Base-by-base conservation (phyloP, 768 basidiomycete genomes). In the Termitomyces sp. region DNA sequence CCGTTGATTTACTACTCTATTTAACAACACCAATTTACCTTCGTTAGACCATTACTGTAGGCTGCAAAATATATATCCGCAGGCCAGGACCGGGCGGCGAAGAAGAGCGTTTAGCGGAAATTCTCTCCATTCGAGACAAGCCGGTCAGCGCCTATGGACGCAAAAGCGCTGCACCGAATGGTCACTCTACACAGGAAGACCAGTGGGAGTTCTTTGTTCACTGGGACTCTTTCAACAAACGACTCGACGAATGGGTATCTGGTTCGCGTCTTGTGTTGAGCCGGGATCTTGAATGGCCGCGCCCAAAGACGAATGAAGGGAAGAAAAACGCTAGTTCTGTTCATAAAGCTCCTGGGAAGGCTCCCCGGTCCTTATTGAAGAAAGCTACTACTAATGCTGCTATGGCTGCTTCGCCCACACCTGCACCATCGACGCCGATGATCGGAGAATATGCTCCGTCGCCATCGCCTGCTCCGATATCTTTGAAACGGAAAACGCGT, bases 181-280 rank as follows among this genome's bases (percentile, higher is more conserved):
- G 72, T 43, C 63, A 64, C 30, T 63, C 76, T 40, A 81, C 81
- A 57, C 81, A 84, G 9, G 87, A 88, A 66, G 92, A 94, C 70
- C 86, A 89, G 65, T 82, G 84, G 71, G 95, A 98, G 71, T 98
- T 86, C 77, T 99, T 98, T 67, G 93, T 98, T 20, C 97, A 99
- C 68, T 99, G 96, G 88, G 94, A 98, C 65, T 86, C 92, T 62
- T 98, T 98, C 81, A 99, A 99, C 79, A 99, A 99, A 71, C 94
- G 97, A 61, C 79, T 98, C 41, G 97, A 99, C 69, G 97, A 97
- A 55, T 99, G 97, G 97, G 88, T 99, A 24, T 75, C 89, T 14
- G 92, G 91, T 16, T 88, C 90, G 1, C 85, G 96, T 41, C 81
- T 99, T 56, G 82, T 98, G 43, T 77, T 95, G 46, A 80, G 76